Base-by-base conservation (phyloP, 805 yeast species). In the Ogataea neopini region DNA sequence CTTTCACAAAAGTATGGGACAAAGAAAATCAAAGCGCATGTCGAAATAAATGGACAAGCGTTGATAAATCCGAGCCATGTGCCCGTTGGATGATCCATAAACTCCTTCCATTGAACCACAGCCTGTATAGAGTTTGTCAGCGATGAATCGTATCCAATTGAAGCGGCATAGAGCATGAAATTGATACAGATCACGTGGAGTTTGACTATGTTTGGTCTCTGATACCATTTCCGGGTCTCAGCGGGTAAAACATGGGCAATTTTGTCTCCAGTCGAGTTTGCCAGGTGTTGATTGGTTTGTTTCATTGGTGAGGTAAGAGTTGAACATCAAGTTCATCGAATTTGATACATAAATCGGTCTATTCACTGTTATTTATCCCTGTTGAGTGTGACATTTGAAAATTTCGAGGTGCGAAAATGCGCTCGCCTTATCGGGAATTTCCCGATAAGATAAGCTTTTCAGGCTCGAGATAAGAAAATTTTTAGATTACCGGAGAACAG, bases 91-190 rank as follows among this genome's bases (percentile, higher is more conserved):
- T 43, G 14, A 9, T 44, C 48, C 53, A 49, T 54, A 17, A 54
- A 45, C n/a, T 34, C 39, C 14, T 49, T 44, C 58, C 58, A 54
- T 25, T 43, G 49, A 15, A 45, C 44, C 19, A 54, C 39, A 1
- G 56, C 56, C 37, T 54, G 58, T 11, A 54, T 43, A 6, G 58
- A 53, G 38, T 54, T 54, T 4, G 58, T 54, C 15, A 54, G 35
- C 11, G 56, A 45, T 8, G 58, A 54, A 29, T 54, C 58, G 39
- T 54, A 54, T 23, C 58, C 58, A 19, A 54, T 54, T 10, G 56
- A 44, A 13, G 58, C 52, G 13, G 54, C 58, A 20, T 47, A 54
- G 10, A 54, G 52, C 34, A 54, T 50, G 33, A 51, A 54, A 32
- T 50, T 49, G 18, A 46, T 29, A 33, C 48, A 30, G 14, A 44